Evolutionary conservation across 768 basidiomycete species (phyloP).

Genomic region (Sporobolomyces roseus): DNA sequence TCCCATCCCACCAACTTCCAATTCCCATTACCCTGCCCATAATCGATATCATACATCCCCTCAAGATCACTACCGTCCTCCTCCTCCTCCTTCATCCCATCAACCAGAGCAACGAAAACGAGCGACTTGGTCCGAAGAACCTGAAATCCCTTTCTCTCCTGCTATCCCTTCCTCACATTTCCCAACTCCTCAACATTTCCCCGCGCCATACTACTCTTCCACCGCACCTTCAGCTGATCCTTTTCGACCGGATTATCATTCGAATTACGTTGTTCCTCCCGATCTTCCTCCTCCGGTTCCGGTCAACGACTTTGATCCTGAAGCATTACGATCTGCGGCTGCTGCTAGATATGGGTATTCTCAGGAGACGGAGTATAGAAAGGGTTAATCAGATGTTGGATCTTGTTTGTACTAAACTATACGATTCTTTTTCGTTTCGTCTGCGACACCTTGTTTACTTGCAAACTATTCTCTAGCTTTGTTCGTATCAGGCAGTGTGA

Average conservation of each 20-base stretch:
- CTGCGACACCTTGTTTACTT: no score
- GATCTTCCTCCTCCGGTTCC: neutral
- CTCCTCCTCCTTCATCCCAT: neutral
- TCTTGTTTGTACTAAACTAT: no score
- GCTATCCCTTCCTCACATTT: no score
- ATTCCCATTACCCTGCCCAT: no score
- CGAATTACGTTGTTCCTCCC: neutral
- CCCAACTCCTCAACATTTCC: neutral
- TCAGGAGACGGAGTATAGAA: neutral
- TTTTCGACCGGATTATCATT: no score
- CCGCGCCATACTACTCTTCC: neutral
- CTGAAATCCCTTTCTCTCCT: neutral
- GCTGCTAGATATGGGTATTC: neutral
- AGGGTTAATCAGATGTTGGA: neutral
- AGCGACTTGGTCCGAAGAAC: conserved; percentile 8
- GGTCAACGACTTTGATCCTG: neutral
- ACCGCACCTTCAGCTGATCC: neutral
- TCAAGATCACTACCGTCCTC: no score
- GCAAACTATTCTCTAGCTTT: no score
- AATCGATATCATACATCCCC: no score
- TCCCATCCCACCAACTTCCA: no score
- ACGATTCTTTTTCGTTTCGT: neutral
- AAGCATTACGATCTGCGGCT: neutral
- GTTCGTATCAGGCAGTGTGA: no score
- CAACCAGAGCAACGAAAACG: neutral